Conservation (phyloP, 805 yeast genomes). For the Blastobotrys muscicola region DNA sequence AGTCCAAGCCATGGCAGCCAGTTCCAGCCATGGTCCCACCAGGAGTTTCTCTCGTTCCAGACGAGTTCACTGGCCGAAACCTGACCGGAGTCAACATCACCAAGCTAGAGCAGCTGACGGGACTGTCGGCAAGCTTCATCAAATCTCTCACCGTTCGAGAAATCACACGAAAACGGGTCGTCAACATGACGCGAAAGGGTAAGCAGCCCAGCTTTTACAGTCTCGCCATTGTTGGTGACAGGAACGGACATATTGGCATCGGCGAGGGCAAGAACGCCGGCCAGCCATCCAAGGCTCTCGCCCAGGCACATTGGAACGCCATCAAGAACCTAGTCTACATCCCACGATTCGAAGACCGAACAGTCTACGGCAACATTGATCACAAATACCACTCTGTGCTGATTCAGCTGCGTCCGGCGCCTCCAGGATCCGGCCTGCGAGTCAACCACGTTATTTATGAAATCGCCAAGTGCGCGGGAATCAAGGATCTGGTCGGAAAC, state of each 20-base stretch:
- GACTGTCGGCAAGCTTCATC: conserved; percentile 45
- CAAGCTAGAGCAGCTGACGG: conserved; percentile 26
- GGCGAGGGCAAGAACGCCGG: conserved; percentile 90
- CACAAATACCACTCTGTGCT: conserved; percentile 82
- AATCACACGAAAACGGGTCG: conserved; percentile 51
- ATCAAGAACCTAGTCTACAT: conserved; percentile 72
- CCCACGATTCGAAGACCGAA: conserved; percentile 85
- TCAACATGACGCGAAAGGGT: conserved; percentile 89
- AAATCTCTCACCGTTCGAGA: conserved; percentile 45
- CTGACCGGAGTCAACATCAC: conserved; percentile 25
- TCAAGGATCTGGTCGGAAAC: conserved; percentile 85
- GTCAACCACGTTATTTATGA: conserved; percentile 86
- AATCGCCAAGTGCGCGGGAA: conserved; percentile 87
- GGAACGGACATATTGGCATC: conserved; percentile 85
- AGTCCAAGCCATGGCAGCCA: conserved; percentile 46
- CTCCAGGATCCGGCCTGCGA: conserved; percentile 88
- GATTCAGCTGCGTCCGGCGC: conserved; percentile 73
- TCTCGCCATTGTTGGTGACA: conserved; percentile 84
- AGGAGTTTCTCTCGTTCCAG: conserved; percentile 31
- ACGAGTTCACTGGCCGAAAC: conserved; percentile 22
- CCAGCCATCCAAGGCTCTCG: conserved; percentile 62
- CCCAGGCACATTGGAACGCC: conserved; percentile 89
- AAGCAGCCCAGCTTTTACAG: conserved; percentile 76
- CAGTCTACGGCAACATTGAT: conserved; percentile 76
- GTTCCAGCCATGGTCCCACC: conserved; percentile 47